phyloP scores from a whole-genome alignment of 495 filamentous ascomycete species.

The Geoglossum glabrum region DNA sequence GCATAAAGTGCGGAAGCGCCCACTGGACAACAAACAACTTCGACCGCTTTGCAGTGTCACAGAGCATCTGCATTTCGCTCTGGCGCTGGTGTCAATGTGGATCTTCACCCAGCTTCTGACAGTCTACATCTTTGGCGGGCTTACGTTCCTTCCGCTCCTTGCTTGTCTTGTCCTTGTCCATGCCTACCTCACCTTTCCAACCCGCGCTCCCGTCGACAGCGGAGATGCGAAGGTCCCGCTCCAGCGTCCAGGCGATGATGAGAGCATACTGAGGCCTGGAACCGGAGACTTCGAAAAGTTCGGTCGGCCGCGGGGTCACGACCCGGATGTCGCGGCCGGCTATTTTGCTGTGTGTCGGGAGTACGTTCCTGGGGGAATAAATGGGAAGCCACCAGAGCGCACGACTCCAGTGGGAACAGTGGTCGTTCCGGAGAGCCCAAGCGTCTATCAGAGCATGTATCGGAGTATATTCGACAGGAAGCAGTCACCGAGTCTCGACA shows the following conservation, averaged over 20 bases:
- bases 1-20: not conserved
- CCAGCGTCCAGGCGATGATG: conserved; percentile 24
- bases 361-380: conserved; percentile 74
- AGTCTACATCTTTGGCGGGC: conserved; percentile 70
- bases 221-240: conserved; percentile 18
- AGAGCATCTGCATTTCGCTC: not conserved
- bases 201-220: conserved; percentile 19
- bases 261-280: conserved; percentile 25
- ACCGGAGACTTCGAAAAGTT: conserved; percentile 16
- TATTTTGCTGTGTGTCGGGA: conserved; percentile 92
- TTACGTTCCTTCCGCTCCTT: conserved; percentile 73
- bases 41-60: not conserved
- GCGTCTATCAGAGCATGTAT: conserved; percentile 97
- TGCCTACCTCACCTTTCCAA: conserved; percentile 47
- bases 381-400: conserved; percentile 79
- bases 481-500: conserved; percentile 27
- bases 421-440: conserved; percentile 55
- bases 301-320: conserved; percentile 27
- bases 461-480: conserved; percentile 85
- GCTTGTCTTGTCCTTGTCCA: conserved; percentile 42
- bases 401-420: conserved; percentile 59
- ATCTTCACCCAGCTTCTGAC: conserved; percentile 46
- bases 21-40: not conserved
- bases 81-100: conserved; percentile 31
- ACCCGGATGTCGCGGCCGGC: conserved; percentile 72